A percentile compares a stretch with the other conserved stretches of the same genome.
Evolutionary conservation across 2,329 filamentous ascomycete genomes (phyloP).

Genomic region (Aschersonia sp.): DNA sequence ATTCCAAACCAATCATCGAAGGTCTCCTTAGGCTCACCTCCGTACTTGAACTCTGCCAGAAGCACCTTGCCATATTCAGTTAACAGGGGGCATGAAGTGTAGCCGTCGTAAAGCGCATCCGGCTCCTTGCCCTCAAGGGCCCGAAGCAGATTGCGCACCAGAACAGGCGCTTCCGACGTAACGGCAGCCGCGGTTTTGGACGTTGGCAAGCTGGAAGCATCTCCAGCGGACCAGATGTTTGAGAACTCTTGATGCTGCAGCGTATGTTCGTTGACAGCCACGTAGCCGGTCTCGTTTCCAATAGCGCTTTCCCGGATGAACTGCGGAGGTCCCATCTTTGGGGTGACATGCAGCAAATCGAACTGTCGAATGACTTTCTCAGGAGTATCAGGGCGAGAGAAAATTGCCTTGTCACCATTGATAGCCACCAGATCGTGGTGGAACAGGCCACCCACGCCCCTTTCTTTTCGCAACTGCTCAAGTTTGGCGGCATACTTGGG

Average conservation of each 20-base stretch:
- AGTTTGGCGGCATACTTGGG: conserved; percentile 42
- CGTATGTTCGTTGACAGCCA: conserved; percentile 40
- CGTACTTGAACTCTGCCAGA: conserved; percentile 52
- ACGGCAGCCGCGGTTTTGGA: conserved; percentile 41
- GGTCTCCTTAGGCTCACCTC: conserved; percentile 46
- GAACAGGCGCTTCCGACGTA: conserved; percentile 33
- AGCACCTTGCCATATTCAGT: conserved; percentile 48
- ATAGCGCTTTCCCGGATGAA: conserved; percentile 38
- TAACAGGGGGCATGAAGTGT: conserved; percentile 38
- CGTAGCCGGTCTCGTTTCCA: conserved; percentile 39
- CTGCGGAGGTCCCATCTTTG: conserved; percentile 42
- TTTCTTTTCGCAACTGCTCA: conserved; percentile 35
- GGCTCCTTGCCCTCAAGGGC: conserved; percentile 28
- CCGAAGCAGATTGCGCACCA: conserved; percentile 32
- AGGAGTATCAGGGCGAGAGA: conserved; percentile 27
- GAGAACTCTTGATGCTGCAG: conserved; percentile 35
- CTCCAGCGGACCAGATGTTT: conserved; percentile 45
- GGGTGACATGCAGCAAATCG: conserved; percentile 40
- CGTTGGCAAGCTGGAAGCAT: conserved; percentile 43
- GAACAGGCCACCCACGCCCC: conserved; percentile 43
- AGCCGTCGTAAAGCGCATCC: conserved; percentile 34
- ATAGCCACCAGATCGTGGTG: conserved; percentile 39
- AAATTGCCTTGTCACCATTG: conserved; percentile 36
- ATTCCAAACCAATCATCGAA: conserved; percentile 38
- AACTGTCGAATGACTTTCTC: conserved; percentile 30